Evolutionary conservation across 2,329 filamentous ascomycete species (phyloP), one percentile per base, ranked within the genome.

Genomic region (Chaetomium strumarium): DNA sequence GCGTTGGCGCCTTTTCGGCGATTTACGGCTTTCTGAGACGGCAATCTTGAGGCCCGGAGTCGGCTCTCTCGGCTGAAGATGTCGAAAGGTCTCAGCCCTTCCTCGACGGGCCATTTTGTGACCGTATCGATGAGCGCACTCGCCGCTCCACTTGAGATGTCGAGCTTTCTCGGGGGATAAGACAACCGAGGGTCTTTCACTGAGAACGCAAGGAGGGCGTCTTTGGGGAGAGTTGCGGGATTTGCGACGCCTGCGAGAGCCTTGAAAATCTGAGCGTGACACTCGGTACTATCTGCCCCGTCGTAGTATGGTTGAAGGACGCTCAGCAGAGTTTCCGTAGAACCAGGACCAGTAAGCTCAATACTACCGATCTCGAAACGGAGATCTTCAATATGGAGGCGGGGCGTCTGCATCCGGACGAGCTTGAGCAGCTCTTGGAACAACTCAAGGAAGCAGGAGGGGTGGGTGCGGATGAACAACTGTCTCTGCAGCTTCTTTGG

Each of bases 1-100:
- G 75, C 64, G 14, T 79, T 79, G 19, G 78, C 72, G 13, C 79
- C 75, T 66, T 85, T 89, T 42, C 92, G 83, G 44, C 86, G 81
- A 65, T 95, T 91, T 61, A 97, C 81, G 1, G 84, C 79, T 63
- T 89, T 89, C 64, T 96, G 90, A 11, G 87, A 84, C 2, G 91
- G 79, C 13, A 85, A 75, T 46, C 77, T 78, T 3, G 80, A 80
- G 24, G 87, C 86, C 51, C 72, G 75, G 53, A 86, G 78, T 34
- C 91, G 83, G 34, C 71, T 68, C 30, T 81, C 74, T 54, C 86
- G 80, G 61, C 86, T 79, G 65, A 95, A 95, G 1, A 97, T 70
- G 9, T 72, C 69, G 67, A 74, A 64, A 46, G 75, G 66, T 45
- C 70, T 64, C 64, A 77, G 12, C 55, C 70, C 55, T 49, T 72